Percentiles rank a stretch among this genome's conserved stretches.
Evolutionary conservation across 2,329 filamentous ascomycete genomes (phyloP).

Genomic region (Cladosporium colombiae): DNA sequence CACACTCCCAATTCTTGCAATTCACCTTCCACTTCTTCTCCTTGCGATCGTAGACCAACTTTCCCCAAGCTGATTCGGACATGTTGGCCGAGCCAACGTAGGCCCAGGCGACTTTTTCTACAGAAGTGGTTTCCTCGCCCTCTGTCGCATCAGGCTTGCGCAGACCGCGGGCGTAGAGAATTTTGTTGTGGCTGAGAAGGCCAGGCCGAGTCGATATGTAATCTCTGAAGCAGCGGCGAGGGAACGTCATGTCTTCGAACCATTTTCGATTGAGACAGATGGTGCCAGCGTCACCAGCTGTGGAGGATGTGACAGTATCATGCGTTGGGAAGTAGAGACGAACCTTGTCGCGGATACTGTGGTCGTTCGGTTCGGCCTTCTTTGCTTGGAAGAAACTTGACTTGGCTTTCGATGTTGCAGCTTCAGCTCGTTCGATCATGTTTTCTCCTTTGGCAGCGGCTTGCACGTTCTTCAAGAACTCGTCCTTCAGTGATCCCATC

Average conservation of each 20-base stretch:
- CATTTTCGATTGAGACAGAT: constrained; percentile 75
- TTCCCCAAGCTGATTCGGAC: constrained; percentile 92
- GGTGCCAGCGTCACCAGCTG: constrained; percentile 65
- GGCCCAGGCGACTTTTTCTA: constrained; percentile 61
- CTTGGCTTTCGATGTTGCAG: constrained; percentile 21
- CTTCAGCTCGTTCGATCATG: constrained; percentile 21
- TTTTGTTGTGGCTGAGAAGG: constrained; percentile 85
- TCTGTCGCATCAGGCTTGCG: constrained; percentile 17
- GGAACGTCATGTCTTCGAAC: constrained; percentile 71
- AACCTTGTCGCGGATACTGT: constrained; percentile 54
- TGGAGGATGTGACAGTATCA: constrained; percentile 53
- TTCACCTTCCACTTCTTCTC: constrained; percentile 69
- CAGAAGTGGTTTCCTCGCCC: neutral
- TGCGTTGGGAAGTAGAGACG: constrained; percentile 80
- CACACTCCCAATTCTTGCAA: constrained; percentile 94
- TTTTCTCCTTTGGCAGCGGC: constrained; percentile 56
- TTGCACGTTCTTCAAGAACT: constrained; percentile 64
- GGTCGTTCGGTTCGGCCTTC: constrained; percentile 26
- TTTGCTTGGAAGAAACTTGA: constrained; percentile 22
- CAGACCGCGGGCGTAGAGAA: constrained; percentile 42
- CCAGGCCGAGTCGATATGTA: constrained; percentile 70
- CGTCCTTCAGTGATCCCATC: constrained; percentile 71
- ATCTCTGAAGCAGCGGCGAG: constrained; percentile 70
- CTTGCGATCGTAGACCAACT: constrained; percentile 69
- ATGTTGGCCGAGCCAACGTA: constrained; percentile 92